phyloP scores from a whole-genome alignment of 495 filamentous ascomycete species.

The Penicillium parvum region DNA sequence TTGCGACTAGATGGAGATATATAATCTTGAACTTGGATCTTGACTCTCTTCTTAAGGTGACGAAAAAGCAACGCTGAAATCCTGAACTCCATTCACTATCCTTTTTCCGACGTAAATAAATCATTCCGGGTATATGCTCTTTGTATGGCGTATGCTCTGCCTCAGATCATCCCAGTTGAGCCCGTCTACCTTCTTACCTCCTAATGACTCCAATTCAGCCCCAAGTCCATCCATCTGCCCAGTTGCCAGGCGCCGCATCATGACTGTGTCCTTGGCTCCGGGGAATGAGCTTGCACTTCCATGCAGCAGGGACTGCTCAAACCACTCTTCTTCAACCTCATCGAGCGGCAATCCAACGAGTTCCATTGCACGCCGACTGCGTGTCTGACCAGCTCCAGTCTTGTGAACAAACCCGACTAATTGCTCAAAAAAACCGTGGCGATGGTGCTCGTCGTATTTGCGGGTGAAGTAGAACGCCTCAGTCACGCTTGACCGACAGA shows the following conservation, averaged over 20 bases:
- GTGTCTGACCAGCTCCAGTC: slow-evolving; percentile 36
- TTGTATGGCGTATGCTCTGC: slow-evolving; percentile 33
- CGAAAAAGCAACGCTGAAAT: too few relatives aligned
- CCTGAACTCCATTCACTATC: slow-evolving; percentile 9
- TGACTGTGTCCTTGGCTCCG: slow-evolving; percentile 62
- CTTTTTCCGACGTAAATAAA: slow-evolving; percentile 1
- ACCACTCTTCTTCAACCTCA: slow-evolving; percentile 66
- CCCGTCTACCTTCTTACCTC: slow-evolving; percentile 47
- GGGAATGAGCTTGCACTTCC: slow-evolving; percentile 58
- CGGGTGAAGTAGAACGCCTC: slow-evolving; percentile 73
- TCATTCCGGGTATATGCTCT: slow-evolving; percentile 19
- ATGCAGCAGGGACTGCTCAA: slow-evolving; percentile 57
- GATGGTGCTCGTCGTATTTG: slow-evolving; percentile 54
- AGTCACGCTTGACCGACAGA: slow-evolving; percentile 61
- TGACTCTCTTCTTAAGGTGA: too few relatives aligned
- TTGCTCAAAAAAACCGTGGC: slow-evolving; percentile 58
- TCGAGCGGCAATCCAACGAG: slow-evolving; percentile 66
- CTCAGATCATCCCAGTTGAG: slow-evolving; percentile 50
- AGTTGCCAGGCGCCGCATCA: slow-evolving; percentile 60
- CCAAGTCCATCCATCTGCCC: slow-evolving; percentile 42
- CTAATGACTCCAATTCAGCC: slow-evolving; percentile 35
- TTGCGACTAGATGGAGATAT: too few relatives aligned
- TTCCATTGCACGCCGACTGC: slow-evolving; percentile 57
- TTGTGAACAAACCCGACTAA: slow-evolving; percentile 61
- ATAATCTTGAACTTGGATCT: too few relatives aligned